phyloP scores from a whole-genome alignment of 2,329 filamentous ascomycete genomes.

The Fusarium nelsonii region DNA sequence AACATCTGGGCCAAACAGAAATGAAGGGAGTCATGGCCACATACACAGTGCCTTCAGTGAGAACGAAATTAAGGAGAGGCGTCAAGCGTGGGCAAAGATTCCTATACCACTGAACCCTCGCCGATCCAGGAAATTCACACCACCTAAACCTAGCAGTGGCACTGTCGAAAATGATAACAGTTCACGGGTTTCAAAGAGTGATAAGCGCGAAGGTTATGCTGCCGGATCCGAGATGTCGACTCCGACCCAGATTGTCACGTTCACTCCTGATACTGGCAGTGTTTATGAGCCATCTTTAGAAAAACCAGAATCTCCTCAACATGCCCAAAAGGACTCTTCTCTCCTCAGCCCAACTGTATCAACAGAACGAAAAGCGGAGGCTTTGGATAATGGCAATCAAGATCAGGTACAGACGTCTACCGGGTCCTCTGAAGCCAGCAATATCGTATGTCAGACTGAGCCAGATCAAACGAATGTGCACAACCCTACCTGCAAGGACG shows the following conservation, averaged over 20 bases:
- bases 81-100: constrained; percentile 53
- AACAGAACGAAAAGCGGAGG: background rate
- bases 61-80: constrained; percentile 50
- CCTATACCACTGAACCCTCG: constrained; percentile 50
- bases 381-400: background rate
- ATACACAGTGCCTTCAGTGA: constrained; percentile 47
- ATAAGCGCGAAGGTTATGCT: constrained; percentile 13
- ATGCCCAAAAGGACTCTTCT: background rate
- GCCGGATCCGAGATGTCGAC: constrained; percentile 24
- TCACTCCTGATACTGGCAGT: constrained; percentile 26
- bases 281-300: constrained; percentile 19
- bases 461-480: background rate
- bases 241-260: constrained; percentile 17
- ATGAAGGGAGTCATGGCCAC: constrained; percentile 18
- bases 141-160: constrained; percentile 6
- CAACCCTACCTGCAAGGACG: background rate
- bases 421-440: background rate
- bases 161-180: background rate
- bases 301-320: background rate
- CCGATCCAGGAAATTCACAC: constrained; percentile 25
- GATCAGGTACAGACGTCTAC: background rate
- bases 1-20: background rate
- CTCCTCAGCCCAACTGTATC: background rate
- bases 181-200: background rate
- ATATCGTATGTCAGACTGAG: background rate